phyloP scores from a whole-genome alignment of 192 early-diverging fungal species.

The Coemansia sp. region DNA sequence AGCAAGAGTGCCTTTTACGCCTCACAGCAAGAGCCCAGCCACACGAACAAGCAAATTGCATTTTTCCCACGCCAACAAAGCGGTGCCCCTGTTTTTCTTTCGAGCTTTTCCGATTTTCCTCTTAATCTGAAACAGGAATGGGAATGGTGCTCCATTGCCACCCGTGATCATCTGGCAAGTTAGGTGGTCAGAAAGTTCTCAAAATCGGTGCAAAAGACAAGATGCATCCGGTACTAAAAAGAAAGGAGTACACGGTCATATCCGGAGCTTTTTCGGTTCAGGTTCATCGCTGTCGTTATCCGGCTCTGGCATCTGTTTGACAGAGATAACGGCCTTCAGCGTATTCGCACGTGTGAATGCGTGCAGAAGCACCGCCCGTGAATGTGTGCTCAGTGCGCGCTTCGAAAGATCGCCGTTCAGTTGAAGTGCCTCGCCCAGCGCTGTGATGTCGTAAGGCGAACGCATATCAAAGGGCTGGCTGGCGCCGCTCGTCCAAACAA shows the following conservation, averaged over 20 bases:
- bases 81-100: no score
- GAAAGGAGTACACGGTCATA: background rate
- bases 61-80: no score
- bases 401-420: slow-evolving; percentile 52
- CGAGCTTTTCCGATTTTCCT: no score
- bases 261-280: slow-evolving; percentile 7
- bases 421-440: slow-evolving; percentile 46
- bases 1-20: no score
- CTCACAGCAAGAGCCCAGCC: no score
- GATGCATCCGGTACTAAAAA: no score
- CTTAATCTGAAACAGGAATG: no score
- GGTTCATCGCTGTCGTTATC: slow-evolving; percentile 7
- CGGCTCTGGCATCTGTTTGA: background rate
- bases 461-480: slow-evolving; percentile 38
- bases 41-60: no score
- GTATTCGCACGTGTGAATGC: slow-evolving; percentile 41
- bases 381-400: slow-evolving; percentile 29
- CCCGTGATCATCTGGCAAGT: no score
- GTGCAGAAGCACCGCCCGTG: slow-evolving; percentile 43
- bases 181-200: no score
- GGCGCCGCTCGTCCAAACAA: slow-evolving; percentile 47
- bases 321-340: slow-evolving; percentile 36
- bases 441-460: slow-evolving; percentile 44
- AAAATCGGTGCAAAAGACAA: background rate
- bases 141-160: no score